A percentile compares a stretch with the other conserved stretches of the same genome.
Conservation (phyloP, 257 asterid genomes). For the Petrea volubilis region DNA sequence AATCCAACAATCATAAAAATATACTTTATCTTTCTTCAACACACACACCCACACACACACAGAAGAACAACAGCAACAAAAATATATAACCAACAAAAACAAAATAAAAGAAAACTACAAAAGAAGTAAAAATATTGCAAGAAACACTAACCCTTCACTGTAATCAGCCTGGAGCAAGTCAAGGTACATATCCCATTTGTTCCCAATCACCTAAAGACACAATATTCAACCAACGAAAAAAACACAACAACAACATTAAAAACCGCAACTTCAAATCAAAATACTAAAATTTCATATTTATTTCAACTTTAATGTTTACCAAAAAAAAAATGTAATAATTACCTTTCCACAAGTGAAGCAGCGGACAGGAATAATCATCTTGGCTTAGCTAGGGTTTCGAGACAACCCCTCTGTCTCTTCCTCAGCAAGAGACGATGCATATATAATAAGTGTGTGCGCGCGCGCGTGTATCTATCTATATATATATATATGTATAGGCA, state of each 20-base stretch:
- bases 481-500: no score
- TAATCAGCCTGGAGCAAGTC: slow-evolving; percentile 89
- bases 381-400: slow-evolving; percentile 31
- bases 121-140: no score
- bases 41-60: no score
- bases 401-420: no score
- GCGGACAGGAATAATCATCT: slow-evolving; percentile 81
- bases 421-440: no score
- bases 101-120: no score
- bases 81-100: not conserved
- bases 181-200: slow-evolving; percentile 81
- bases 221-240: not conserved
- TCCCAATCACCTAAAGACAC: slow-evolving; percentile 83
- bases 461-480: no score
- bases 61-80: no score
- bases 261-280: no score
- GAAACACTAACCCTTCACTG: slow-evolving; percentile 62
- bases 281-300: not conserved
- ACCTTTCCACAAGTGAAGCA: slow-evolving; percentile 90
- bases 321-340: not conserved
- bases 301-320: not conserved
- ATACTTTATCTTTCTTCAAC: no score
- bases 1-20: no score
- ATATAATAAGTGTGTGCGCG: no score
- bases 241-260: not conserved